phyloP scores from a whole-genome alignment of 176 grass and related monocot genomes.

The Eragrostis curvula region DNA sequence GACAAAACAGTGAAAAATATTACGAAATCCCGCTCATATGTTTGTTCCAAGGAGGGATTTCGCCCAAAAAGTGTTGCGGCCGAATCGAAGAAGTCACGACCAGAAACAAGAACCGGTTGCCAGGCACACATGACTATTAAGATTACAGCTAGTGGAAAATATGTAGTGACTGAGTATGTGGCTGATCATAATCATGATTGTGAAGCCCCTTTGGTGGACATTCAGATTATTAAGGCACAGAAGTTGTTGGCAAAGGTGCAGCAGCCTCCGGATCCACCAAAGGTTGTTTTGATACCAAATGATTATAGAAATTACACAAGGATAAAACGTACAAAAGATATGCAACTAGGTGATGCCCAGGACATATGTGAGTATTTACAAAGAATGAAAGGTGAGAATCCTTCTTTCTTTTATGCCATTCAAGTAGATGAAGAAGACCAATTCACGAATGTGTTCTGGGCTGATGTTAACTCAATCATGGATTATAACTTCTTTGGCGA shows the following conservation, averaged over 20 bases:
- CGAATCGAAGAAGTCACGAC: slow-evolving; percentile 65
- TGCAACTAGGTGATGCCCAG: slow-evolving; percentile 66
- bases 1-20: slow-evolving; percentile 71
- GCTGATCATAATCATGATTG: slow-evolving; percentile 85
- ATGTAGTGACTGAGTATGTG: slow-evolving; percentile 72
- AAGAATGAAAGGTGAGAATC: slow-evolving; percentile 79
- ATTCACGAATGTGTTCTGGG: slow-evolving; percentile 82
- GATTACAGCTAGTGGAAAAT: slow-evolving; percentile 68
- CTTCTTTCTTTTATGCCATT: slow-evolving; percentile 85
- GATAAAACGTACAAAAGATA: slow-evolving; percentile 49
- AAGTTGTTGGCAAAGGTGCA: slow-evolving; percentile 75
- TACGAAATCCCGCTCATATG: slow-evolving; percentile 65
- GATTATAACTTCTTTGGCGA: slow-evolving; percentile 84
- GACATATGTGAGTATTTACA: slow-evolving; percentile 79
- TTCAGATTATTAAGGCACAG: slow-evolving; percentile 76
- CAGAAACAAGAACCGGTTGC: slow-evolving; percentile 82
- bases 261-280: slow-evolving; percentile 54
- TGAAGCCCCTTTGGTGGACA: slow-evolving; percentile 67
- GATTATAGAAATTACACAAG: slow-evolving; percentile 83
- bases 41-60: slow-evolving; percentile 87
- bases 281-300: slow-evolving; percentile 70
- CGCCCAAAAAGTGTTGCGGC: slow-evolving; percentile 53
- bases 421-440: slow-evolving; percentile 86
- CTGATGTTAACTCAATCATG: slow-evolving; percentile 71
- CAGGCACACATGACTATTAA: slow-evolving; percentile 85